Conservation (phyloP, 345 rosid genomes). For the Salix exigua region DNA sequence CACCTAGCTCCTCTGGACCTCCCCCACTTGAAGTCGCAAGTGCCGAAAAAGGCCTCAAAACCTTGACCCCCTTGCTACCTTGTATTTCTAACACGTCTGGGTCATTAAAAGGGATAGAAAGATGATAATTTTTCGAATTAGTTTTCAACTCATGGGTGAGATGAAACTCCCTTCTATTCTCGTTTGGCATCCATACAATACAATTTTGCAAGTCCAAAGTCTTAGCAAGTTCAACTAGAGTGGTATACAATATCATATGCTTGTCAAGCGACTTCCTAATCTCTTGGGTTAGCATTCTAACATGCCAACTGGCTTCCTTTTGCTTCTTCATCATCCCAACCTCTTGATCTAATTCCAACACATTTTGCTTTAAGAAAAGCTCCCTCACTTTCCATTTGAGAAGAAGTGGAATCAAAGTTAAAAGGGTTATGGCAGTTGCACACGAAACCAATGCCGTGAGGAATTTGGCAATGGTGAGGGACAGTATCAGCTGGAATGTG, state of each 20-base stretch:
- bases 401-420: conserved; percentile 80
- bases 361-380: conserved; percentile 82
- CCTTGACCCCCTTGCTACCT: conserved; percentile 56
- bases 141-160: conserved; percentile 67
- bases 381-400: conserved; percentile 89
- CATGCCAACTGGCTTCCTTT: conserved; percentile 84
- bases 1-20: conserved; percentile 53
- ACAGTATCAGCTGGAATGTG: conserved; percentile 72
- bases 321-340: conserved; percentile 88
- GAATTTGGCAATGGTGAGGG: conserved; percentile 73
- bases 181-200: conserved; percentile 96
- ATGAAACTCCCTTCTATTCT: conserved; percentile 58
- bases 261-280: conserved; percentile 86
- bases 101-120: conserved; percentile 47
- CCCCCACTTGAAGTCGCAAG: conserved; percentile 69
- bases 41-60: conserved; percentile 56
- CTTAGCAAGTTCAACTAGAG: conserved; percentile 86
- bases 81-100: conserved; percentile 63
- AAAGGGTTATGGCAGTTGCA: conserved; percentile 80
- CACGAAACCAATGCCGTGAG: conserved; percentile 88
- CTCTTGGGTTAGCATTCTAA: conserved; percentile 77
- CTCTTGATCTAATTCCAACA: conserved; percentile 79
- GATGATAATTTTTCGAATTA: conserved; percentile 31
- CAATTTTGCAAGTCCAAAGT: conserved; percentile 82
- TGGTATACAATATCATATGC: conserved; percentile 75